phyloP scores from a whole-genome alignment of 257 asterid species.

The Solanum medicagineum region DNA sequence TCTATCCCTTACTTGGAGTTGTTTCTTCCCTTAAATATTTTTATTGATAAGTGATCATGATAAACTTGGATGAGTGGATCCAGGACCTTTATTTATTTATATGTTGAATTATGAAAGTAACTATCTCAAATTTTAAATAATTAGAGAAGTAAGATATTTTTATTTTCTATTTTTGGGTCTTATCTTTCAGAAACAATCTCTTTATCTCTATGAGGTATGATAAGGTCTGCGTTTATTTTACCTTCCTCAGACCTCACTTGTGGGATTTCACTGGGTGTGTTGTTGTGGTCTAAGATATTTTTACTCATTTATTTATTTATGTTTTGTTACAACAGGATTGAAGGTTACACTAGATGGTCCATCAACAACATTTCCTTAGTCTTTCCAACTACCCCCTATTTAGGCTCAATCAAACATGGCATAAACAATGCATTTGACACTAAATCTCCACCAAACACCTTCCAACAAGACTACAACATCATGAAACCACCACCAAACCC shows the following conservation, averaged over 20 bases:
- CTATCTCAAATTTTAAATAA: neutral
- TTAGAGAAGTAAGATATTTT: neutral
- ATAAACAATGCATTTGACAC: slow-evolving; percentile 28
- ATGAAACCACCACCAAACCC: slow-evolving; percentile 37
- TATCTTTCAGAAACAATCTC: too few species aligned
- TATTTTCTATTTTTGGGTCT: too few species aligned
- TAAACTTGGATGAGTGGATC: neutral
- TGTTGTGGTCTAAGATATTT: neutral
- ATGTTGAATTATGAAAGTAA: neutral
- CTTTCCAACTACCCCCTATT: slow-evolving; percentile 61
- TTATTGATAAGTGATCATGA: neutral
- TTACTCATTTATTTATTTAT: neutral
- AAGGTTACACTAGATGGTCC: slow-evolving; percentile 62
- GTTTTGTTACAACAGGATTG: slow-evolving; percentile 1
- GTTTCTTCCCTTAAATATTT: neutral
- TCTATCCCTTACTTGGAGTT: neutral
- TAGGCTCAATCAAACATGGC: slow-evolving; percentile 39
- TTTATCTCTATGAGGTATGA: too few species aligned
- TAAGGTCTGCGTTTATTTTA: too few species aligned
- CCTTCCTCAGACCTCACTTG: rapidly evolving
- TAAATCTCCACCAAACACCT: slow-evolving; percentile 28
- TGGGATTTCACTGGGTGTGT: too few species aligned
- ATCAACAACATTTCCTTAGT: slow-evolving; percentile 57
- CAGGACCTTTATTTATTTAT: too few species aligned
- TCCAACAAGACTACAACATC: slow-evolving; percentile 24